Conservation (phyloP, 225 moss, liverwort and hornwort genomes). For the Rhytidiadelphus loreus region DNA sequence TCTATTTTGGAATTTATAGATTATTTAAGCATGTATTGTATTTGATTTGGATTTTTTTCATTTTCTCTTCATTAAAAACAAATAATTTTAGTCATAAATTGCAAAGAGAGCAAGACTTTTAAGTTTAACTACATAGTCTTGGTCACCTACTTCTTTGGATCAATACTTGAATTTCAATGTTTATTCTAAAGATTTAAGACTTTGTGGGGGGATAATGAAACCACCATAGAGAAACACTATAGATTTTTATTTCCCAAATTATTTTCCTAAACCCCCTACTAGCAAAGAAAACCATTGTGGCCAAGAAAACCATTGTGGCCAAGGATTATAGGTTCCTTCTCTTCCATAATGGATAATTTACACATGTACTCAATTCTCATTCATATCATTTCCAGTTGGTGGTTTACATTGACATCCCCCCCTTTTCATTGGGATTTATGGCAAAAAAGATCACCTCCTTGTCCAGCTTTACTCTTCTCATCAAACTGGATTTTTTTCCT, state of each 20-base stretch:
- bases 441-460: not conserved
- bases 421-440: not conserved
- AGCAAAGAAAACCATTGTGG: rapidly evolving
- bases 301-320: rapidly evolving
- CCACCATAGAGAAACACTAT: no score
- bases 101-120: not conserved
- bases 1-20: not conserved
- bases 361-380: not conserved
- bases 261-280: not conserved
- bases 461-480: rapidly evolving
- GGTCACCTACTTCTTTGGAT: rapidly evolving
- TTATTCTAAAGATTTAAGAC: not conserved
- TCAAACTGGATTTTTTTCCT: no score
- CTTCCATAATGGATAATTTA: not conserved
- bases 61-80: no score
- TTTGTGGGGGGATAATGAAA: not conserved
- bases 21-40: not conserved
- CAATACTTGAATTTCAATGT: not conserved
- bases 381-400: no score
- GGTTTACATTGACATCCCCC: no score
- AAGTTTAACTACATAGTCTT: not conserved
- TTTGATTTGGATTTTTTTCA: no score
- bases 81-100: not conserved
- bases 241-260: no score
- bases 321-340: rapidly evolving